Percentiles rank a stretch among this genome's conserved stretches.
Evolutionary conservation across 169 alveolate genomes (phyloP).

Genomic region (Babesia bovis): DNA sequence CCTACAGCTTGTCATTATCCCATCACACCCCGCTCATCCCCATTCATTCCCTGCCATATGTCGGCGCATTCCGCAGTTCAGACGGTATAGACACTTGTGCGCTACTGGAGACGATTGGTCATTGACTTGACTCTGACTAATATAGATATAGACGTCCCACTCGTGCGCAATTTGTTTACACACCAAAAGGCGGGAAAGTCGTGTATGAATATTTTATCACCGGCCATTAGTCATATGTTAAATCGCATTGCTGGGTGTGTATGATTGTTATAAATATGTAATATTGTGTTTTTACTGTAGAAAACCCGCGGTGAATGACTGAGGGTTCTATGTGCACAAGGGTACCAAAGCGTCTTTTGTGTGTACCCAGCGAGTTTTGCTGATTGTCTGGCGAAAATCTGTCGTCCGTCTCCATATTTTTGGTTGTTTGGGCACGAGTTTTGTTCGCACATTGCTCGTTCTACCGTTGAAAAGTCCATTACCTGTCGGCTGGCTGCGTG

Average conservation of each 20-base stretch:
- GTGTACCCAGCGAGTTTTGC: neutral
- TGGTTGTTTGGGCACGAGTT: neutral
- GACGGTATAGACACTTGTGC: neutral
- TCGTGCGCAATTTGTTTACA: slow-evolving; percentile 8
- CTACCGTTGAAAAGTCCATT: neutral
- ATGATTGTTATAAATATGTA: neutral
- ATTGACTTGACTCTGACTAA: slow-evolving; percentile 1
- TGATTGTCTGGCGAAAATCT: neutral
- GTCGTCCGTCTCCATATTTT: neutral
- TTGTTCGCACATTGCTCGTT: neutral
- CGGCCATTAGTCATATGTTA: neutral
- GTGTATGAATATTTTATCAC: neutral
- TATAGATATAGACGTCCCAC: slow-evolving; percentile 3
- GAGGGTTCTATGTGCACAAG: neutral
- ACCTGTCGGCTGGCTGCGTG: too few species aligned
- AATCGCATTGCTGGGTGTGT: neutral
- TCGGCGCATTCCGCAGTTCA: slow-evolving; percentile 4
- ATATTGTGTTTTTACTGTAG: neutral
- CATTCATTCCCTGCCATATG: slow-evolving; percentile 7
- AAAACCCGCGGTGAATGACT: too few species aligned
- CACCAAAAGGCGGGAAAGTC: slow-evolving; percentile 15
- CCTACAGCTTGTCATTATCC: slow-evolving; percentile 3
- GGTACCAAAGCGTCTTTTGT: neutral
- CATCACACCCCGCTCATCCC: slow-evolving; percentile 6
- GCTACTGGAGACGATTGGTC: slow-evolving; percentile 13